Evolutionary conservation across 2,329 filamentous ascomycete species (phyloP), one percentile per base, ranked within the genome.

Genomic region (Fusarium phyllophilum): DNA sequence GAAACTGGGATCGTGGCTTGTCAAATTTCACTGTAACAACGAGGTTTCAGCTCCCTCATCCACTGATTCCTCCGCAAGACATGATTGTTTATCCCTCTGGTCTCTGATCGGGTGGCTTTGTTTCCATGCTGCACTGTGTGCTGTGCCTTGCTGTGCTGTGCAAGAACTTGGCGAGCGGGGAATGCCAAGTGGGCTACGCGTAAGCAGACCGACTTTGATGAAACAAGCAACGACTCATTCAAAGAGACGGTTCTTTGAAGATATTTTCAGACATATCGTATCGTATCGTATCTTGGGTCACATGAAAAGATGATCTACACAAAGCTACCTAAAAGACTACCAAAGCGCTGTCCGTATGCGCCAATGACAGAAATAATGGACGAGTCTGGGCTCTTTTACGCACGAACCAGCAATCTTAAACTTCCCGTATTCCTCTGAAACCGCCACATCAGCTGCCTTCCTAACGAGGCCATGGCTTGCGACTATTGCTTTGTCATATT

Each of bases 101-200:
- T 24, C 60, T 18, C 46, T 55, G 34, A 64, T 56, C 48, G 24
- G 61, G 63, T 56, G 41, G 48, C 63, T 45, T 48, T 58, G 62
- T 66, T 62, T 64, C 24, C 49, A 26, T 33, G 12, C 8, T 49
- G 46, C 46, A 49, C 46, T 49, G 29, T 49, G 46, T 48, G 45
- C 45, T 62, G 17, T 33, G 29, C 48, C 33, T 29, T 48, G 45
- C 45, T 62, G 17, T 33, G 29, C 48, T 14, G 13, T 61, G 29
- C 22, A 41, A 54, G 15, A 57, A 44, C 31, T 67, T 34, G 33
- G 62, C 42, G 34, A 61, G 65, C 65, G 65, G 65, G 45, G 65
- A 68, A 68, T 45, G 54, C 65, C 65, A 62, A 68, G 65, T 22
- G n/a, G 63, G 65, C 65, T 46, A 49, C 65, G 65, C 65, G 63